Base-by-base conservation (phyloP, 805 yeast species). In the Yarrowia divulgata region DNA sequence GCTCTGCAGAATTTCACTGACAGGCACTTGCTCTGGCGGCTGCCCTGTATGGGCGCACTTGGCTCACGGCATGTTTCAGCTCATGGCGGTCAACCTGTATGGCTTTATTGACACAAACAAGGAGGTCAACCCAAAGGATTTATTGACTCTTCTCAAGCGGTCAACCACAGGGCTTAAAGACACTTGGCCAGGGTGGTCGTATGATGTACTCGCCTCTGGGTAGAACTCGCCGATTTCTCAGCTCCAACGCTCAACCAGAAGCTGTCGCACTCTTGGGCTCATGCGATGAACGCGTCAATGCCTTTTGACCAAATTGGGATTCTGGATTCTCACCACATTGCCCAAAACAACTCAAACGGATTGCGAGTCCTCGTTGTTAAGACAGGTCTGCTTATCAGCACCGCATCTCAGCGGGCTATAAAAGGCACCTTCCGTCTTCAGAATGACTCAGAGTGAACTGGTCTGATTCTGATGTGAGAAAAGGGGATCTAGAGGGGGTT, bases 371-470 rank as follows among this genome's bases (percentile, higher is more conserved):
- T 49, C 54, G 54, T 49, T 32, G 54, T 49, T 8, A 12, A 42
- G 52, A 29, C 52, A 48, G 52, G 35, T 48, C 10, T 48, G 35
- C 35, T 48, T 48, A 18, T 23, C 52, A 23, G 18, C 52, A 6
- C 37, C 14, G 35, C 54, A 29, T 29, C 19, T 49, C 54, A 49
- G 37, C 54, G 8, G 54, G 37, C 54, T 49, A 49, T 49, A 29
- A 45, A 45, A 29, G 19, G 54, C 54, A 49, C 54, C 49, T 49
- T 49, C 54, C 37, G 29, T 49, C 54, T 45, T 13, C 18, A 32
- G 54, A 49, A 49, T 29, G 54, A 49, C 54, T 19, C 54, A 49
- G 54, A 49, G 37, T 48, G 52, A 48, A 49, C 54, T 49, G 54
- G 54, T 32, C 54, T 14, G 19, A 49, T 49, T 49, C 54, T 29